Percentiles rank a stretch among this genome's conserved stretches.
Evolutionary conservation across 345 rosid species (phyloP).

Genomic region (Syzygium oleosum): DNA sequence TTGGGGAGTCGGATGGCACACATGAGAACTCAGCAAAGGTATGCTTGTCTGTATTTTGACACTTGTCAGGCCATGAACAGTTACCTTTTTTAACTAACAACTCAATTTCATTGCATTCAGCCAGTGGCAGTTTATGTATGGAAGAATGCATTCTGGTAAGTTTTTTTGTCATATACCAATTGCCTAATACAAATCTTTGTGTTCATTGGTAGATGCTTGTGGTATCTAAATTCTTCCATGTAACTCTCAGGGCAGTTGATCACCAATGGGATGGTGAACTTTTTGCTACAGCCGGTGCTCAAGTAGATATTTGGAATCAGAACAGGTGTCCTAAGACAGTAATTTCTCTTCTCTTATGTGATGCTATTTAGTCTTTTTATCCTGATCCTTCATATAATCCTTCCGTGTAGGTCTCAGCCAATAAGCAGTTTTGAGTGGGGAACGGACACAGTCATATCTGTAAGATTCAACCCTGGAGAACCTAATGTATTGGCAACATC

Average conservation of each 20-base stretch:
- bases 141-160: conserved; percentile 83
- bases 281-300: conserved; percentile 95
- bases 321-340: conserved; percentile 44
- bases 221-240: background rate
- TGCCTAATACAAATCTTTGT: background rate
- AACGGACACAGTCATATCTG: conserved; percentile 71
- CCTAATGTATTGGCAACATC: conserved; percentile 78
- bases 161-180: background rate
- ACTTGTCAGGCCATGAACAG: background rate
- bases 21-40: conserved; percentile 48
- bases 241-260: conserved; percentile 69
- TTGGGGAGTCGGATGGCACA: conserved; percentile 34
- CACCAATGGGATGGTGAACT: conserved; percentile 89
- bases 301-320: conserved; percentile 90
- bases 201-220: background rate
- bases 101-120: conserved; percentile 28
- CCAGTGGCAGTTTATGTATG: conserved; percentile 61
- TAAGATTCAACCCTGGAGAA: conserved; percentile 91
- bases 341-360: background rate
- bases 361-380: background rate
- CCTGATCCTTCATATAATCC: background rate
- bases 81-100: background rate
- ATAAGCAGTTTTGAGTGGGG: conserved; percentile 84
- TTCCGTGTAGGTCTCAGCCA: conserved; percentile 74
- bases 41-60: conserved; percentile 27